A percentile compares a stretch with the other conserved stretches of the same genome.
Evolutionary conservation across 331 rosid genomes (phyloP).

Genomic region (Malus hybrid): DNA sequence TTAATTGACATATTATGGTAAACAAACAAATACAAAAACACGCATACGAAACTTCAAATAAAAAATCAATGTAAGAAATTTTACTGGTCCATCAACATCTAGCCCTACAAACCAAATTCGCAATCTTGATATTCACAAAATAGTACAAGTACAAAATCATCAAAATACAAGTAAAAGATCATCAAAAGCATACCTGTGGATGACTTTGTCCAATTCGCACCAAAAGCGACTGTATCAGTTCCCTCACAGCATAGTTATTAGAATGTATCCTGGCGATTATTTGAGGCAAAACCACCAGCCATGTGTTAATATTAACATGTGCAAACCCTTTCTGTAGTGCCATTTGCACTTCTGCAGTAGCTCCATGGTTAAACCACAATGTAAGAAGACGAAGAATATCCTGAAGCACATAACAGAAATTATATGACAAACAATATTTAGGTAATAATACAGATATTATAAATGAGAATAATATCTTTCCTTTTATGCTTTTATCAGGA

Average conservation of each 20-base stretch:
- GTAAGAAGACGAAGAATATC: conserved; percentile 97
- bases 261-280: conserved; percentile 98
- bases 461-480: background rate
- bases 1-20: background rate
- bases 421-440: background rate
- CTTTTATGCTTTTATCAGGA: background rate
- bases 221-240: conserved; percentile 83
- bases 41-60: background rate
- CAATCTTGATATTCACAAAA: background rate
- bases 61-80: background rate
- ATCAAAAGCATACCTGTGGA: conserved; percentile 76
- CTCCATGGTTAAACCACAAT: conserved; percentile 96
- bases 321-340: conserved; percentile 84
- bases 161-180: background rate
- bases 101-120: background rate
- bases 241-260: conserved; percentile 85
- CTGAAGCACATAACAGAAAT: conserved; percentile 26
- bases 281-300: conserved; percentile 98
- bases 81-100: background rate
- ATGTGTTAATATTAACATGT: conserved; percentile 86
- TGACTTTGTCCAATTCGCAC: conserved; percentile 96
- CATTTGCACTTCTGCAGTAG: conserved; percentile 77
- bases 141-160: too few species aligned
- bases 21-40: background rate
- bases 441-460: background rate